These are phyloP conservation scores for Euphrasia confusa DNA, from an alignment of 257 asterid genomes.

Conservation along the genomic window DNA sequence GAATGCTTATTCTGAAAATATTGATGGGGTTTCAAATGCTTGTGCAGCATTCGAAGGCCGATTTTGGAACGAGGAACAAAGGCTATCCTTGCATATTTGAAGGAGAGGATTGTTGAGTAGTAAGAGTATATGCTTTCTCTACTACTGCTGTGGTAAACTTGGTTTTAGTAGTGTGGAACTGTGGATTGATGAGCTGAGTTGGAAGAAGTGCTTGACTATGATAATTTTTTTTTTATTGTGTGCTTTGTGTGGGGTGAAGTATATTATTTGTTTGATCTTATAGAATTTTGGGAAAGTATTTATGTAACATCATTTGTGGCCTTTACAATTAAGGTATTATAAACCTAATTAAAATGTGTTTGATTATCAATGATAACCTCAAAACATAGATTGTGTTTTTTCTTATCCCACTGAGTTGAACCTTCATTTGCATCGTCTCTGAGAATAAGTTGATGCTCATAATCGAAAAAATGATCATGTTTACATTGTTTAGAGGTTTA, in stretches of 20 bases:
- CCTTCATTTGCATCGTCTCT: no score
- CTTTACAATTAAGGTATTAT: background rate
- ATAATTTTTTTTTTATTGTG: background rate
- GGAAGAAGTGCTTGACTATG: conserved; percentile 1
- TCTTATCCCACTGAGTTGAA: no score
- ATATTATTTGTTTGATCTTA: background rate
- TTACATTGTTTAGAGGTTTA: no score
- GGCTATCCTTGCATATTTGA: conserved; percentile 63
- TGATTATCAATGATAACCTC: no score
- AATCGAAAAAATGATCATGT: no score
- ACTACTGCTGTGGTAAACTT: background rate
- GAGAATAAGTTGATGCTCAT: no score
- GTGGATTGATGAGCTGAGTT: conserved; percentile 20
- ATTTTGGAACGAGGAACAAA: conserved; percentile 87
- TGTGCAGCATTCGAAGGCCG: conserved; percentile 80
- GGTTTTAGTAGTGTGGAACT: background rate
- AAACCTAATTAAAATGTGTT: no score
- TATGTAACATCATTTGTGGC: conserved; percentile 1
- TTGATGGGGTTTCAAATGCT: conserved; percentile 2
- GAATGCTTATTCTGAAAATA: conserved; percentile 8
- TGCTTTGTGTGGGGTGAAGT: conserved; percentile 12
- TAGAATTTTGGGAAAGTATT: background rate
- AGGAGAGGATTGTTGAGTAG: conserved; percentile 63
- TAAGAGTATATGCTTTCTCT: conserved; percentile 23
- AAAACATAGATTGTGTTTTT: no score